These are phyloP conservation scores for Colletotrichum siamense DNA, from an alignment of 2,329 filamentous ascomycete genomes.

Conservation along the genomic window DNA sequence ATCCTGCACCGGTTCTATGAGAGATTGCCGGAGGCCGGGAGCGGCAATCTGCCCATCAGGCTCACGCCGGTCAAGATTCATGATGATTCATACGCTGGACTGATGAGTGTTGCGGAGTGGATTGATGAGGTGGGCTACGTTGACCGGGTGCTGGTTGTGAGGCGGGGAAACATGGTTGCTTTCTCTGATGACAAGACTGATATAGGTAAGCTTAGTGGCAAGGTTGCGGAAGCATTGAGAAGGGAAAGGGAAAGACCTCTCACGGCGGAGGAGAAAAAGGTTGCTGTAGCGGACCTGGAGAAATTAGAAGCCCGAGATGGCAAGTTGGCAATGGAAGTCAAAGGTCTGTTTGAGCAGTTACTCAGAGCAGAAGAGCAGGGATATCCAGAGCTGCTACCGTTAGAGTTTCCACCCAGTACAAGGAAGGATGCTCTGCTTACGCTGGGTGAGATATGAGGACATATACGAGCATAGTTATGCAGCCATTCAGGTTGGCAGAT, in stretches of 20 bases:
- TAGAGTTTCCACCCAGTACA: conserved; percentile 22
- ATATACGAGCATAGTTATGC: rapidly evolving
- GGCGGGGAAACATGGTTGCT: conserved; percentile 42
- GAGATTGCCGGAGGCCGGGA: conserved; percentile 37
- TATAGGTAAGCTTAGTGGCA: not conserved
- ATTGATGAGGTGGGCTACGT: conserved; percentile 35
- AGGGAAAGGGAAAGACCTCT: conserved; percentile 32
- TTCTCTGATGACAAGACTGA: conserved; percentile 22
- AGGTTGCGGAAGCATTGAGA: conserved; percentile 27
- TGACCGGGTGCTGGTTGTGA: conserved; percentile 43
- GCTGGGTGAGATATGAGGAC: not conserved
- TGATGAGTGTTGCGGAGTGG: conserved; percentile 40
- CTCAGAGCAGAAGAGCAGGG: not conserved
- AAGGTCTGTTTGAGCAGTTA: conserved; percentile 28
- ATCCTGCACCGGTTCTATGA: conserved; percentile 45
- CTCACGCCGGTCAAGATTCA: conserved; percentile 50
- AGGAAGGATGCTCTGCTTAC: not conserved
- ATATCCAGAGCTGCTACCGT: conserved; percentile 22
- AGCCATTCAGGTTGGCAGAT: not conserved
- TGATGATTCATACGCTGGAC: conserved; percentile 48
- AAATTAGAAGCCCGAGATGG: conserved; percentile 27
- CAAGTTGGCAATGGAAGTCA: conserved; percentile 28
- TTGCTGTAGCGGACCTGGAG: conserved; percentile 28
- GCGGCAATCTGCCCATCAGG: conserved; percentile 39
- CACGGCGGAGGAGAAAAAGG: conserved; percentile 28